phyloP scores from a whole-genome alignment of 2,329 filamentous ascomycete species.

The Tolypocladium nubicola region DNA sequence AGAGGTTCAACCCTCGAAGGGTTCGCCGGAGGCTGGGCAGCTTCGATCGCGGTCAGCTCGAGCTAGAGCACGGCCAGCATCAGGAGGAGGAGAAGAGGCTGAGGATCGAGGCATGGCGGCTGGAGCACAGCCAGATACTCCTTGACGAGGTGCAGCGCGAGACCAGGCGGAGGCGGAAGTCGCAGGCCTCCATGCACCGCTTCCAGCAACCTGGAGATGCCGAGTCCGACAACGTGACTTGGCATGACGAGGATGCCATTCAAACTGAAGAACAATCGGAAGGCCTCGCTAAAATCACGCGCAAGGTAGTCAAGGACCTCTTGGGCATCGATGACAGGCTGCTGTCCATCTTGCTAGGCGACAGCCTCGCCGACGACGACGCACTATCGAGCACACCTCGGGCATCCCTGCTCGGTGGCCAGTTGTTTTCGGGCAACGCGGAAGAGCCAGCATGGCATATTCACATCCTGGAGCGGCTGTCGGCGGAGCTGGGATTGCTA shows the following conservation, averaged over 20 bases:
- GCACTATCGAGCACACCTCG: slow-evolving; percentile 37
- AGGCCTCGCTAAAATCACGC: slow-evolving; percentile 68
- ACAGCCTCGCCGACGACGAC: slow-evolving; percentile 51
- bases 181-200: slow-evolving; percentile 35
- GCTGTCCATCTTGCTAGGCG: slow-evolving; percentile 79
- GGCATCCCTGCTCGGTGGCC: slow-evolving; percentile 23
- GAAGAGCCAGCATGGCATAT: slow-evolving; percentile 56
- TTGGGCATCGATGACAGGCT: slow-evolving; percentile 84
- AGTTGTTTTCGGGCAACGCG: slow-evolving; percentile 17
- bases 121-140: slow-evolving; percentile 80
- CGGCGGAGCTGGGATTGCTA: slow-evolving; percentile 74
- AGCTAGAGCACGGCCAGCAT: slow-evolving; percentile 41
- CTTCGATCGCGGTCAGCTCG: slow-evolving; percentile 37
- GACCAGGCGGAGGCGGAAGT: slow-evolving; percentile 58
- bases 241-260: slow-evolving; percentile 40
- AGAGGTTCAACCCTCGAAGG: slow-evolving; percentile 68
- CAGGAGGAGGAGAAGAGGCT: slow-evolving; percentile 66
- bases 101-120: slow-evolving; percentile 82
- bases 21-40: slow-evolving; percentile 44
- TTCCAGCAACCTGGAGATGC: slow-evolving; percentile 15
- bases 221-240: slow-evolving; percentile 32
- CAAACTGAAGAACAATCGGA: slow-evolving; percentile 42
- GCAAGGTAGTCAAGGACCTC: slow-evolving; percentile 76
- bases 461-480: slow-evolving; percentile 71
- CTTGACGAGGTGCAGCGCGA: slow-evolving; percentile 84